Conservation (phyloP, 78 protist genomes). For the Pigoraptor vietnamica region DNA sequence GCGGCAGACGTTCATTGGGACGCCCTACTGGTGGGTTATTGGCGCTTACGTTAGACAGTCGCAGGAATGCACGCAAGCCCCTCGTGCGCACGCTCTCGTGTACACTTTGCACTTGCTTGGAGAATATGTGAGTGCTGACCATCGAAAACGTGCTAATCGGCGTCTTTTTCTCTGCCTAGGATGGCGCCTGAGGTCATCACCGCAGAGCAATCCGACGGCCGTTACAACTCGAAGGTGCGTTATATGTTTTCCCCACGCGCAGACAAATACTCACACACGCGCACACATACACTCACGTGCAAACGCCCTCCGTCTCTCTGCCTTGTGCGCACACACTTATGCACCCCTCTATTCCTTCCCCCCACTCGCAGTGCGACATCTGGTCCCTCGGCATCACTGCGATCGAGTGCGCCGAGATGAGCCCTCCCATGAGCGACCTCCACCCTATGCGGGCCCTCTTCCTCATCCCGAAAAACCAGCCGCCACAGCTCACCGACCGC, state of each 20-base stretch:
- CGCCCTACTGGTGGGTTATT: conserved; percentile 46
- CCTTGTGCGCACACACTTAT: background rate
- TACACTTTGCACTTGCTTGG: no score
- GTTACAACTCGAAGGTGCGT: background rate
- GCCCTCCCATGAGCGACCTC: conserved; percentile 39
- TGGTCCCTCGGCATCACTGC: conserved; percentile 80
- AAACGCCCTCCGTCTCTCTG: background rate
- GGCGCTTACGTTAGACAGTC: no score
- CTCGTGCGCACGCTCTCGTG: no score
- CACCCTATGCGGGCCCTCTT: conserved; percentile 61
- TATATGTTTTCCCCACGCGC: background rate
- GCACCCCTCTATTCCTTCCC: background rate
- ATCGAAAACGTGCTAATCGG: no score
- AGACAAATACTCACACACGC: no score
- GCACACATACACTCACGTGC: no score
- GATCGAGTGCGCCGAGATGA: conserved; percentile 53
- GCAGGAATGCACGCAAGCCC: no score
- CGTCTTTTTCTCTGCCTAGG: no score
- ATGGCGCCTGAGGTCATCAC: conserved; percentile 55
- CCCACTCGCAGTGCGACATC: conserved; percentile 38
- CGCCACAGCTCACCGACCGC: conserved; percentile 30
- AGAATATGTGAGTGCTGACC: no score
- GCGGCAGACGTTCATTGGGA: conserved; percentile 32
- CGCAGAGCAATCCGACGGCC: background rate
- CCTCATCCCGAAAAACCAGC: conserved; percentile 25